These are phyloP conservation scores for Ophiosphaerella narmari DNA, from an alignment of 2,329 filamentous ascomycete genomes.

Conservation along the genomic window DNA sequence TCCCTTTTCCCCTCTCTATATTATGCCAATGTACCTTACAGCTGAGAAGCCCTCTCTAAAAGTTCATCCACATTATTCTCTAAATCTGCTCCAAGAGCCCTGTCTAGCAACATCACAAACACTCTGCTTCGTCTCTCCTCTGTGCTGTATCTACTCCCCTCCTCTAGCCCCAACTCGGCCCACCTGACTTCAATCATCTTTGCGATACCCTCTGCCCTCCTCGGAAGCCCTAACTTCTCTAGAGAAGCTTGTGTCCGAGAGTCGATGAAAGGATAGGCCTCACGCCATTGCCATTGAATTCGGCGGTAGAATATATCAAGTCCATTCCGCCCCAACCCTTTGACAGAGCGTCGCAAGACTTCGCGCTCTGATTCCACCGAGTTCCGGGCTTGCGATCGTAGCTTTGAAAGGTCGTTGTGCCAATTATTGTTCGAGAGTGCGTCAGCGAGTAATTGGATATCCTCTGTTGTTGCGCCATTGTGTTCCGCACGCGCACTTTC, in stretches of 20 bases:
- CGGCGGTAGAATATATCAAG: slow-evolving; percentile 51
- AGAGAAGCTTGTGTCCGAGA: slow-evolving; percentile 39
- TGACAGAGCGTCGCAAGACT: slow-evolving; percentile 43
- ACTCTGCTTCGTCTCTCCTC: slow-evolving; percentile 42
- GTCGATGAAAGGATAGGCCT: slow-evolving; percentile 49
- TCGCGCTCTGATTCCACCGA: slow-evolving; percentile 29
- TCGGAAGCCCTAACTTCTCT: slow-evolving; percentile 44
- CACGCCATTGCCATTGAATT: slow-evolving; percentile 48
- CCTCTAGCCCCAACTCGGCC: slow-evolving; percentile 38
- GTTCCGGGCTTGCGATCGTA: slow-evolving; percentile 38
- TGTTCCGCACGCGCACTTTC: slow-evolving; percentile 52
- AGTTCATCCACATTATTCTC: slow-evolving; percentile 44
- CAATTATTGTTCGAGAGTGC: slow-evolving; percentile 36
- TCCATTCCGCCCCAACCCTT: slow-evolving; percentile 49
- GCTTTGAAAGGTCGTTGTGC: slow-evolving; percentile 35
- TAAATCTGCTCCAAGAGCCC: slow-evolving; percentile 45
- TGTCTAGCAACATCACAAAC: slow-evolving; percentile 48
- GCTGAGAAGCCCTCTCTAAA: slow-evolving; percentile 18
- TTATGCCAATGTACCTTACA: background rate
- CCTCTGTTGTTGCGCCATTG: slow-evolving; percentile 52
- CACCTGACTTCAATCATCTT: slow-evolving; percentile 44
- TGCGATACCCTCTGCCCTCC: slow-evolving; percentile 39
- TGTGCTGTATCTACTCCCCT: slow-evolving; percentile 22
- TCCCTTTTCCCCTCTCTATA: too few species aligned
- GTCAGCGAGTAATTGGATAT: slow-evolving; percentile 43